Evolutionary conservation across 2,329 filamentous ascomycete genomes (phyloP), one percentile per base, ranked within the genome.

Genomic region (Cytospora paraplurivora): DNA sequence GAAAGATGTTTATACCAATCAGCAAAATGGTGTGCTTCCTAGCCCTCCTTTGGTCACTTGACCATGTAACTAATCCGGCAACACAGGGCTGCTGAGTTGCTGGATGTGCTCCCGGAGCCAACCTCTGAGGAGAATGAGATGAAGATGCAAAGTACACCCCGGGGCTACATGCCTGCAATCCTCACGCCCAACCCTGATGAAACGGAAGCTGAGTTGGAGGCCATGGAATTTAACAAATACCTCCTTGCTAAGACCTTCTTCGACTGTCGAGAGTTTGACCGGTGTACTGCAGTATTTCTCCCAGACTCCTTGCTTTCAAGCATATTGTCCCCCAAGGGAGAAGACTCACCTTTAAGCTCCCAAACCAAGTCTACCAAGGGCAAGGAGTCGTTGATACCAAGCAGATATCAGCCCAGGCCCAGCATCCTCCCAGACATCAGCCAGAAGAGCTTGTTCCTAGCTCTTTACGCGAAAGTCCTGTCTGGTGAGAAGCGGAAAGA

Each of bases 1-100:
- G 95, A 99, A 74, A 84, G 95, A 75, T 97, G 95, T 75, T 84
- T 99, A 13, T 98, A 97, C 73, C 93, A 97, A 72, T 95, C 94
- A 7, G 89, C 95, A 34, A 98, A 98, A 87, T 99, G 95, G 95
- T 97, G 75, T 62, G 71, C 51, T 21, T n/a, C 38, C 33, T 34
- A 32, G 6, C 11, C 6, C 2, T 34, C 6, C 21, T 37, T 27
- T 38, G 11, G 21, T 5, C 17, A 13, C 2, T 3, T 7, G 7
- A 27, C 7, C 21, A 33, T 32, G 11, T 27, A 54, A 49, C 59
- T 67, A 41, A 63, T 53, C 21, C 17, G 41, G 3, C 1, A 33
- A 15, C 27, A 6, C 73, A 97, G 94, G 94, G 92, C 93, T 55
- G 94, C 95, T 71, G 95, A 99, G 78, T 87, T 98, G 69, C 86